Evolutionary conservation across 192 early-diverging fungal genomes (phyloP).

Genomic region (Lobosporangium transversale): DNA sequence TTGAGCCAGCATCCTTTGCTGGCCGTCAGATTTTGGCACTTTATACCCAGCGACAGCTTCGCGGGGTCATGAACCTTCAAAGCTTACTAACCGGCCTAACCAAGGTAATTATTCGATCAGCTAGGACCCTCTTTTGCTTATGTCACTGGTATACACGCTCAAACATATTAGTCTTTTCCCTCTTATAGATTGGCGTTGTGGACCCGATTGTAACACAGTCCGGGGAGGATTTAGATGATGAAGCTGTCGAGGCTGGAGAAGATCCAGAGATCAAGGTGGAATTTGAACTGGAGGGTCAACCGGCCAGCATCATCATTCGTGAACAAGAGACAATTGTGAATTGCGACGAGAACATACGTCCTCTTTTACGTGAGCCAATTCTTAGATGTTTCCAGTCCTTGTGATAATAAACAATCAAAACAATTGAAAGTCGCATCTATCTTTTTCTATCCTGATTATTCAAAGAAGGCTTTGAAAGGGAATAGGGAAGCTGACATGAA

Average conservation of each 20-base stretch:
- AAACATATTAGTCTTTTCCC: background rate
- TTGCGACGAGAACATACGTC: slow-evolving; percentile 34
- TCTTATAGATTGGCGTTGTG: slow-evolving; percentile 25
- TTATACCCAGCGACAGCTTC: slow-evolving; percentile 33
- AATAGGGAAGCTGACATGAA: no score
- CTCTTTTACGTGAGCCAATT: slow-evolving; percentile 32
- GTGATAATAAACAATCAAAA: background rate
- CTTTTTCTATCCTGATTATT: background rate
- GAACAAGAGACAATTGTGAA: slow-evolving; percentile 37
- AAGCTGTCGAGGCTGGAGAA: background rate
- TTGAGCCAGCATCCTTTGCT: slow-evolving; percentile 36
- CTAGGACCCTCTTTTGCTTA: no score
- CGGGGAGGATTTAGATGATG: background rate
- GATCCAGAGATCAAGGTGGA: slow-evolving; percentile 38
- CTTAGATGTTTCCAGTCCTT: slow-evolving; percentile 41
- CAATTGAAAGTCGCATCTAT: background rate
- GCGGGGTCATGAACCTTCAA: slow-evolving; percentile 41
- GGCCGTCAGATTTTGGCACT: slow-evolving; percentile 39
- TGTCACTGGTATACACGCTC: no score
- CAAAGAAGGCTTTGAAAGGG: background rate
- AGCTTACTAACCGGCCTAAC: slow-evolving; percentile 26
- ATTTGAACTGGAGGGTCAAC: slow-evolving; percentile 31
- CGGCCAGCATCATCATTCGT: slow-evolving; percentile 24
- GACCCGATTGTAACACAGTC: slow-evolving; percentile 25
- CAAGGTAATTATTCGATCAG: background rate